Evolutionary conservation across 192 early-diverging fungal genomes (phyloP), one percentile per base, ranked within the genome.

Genomic region (Mortierella hygrophila): DNA sequence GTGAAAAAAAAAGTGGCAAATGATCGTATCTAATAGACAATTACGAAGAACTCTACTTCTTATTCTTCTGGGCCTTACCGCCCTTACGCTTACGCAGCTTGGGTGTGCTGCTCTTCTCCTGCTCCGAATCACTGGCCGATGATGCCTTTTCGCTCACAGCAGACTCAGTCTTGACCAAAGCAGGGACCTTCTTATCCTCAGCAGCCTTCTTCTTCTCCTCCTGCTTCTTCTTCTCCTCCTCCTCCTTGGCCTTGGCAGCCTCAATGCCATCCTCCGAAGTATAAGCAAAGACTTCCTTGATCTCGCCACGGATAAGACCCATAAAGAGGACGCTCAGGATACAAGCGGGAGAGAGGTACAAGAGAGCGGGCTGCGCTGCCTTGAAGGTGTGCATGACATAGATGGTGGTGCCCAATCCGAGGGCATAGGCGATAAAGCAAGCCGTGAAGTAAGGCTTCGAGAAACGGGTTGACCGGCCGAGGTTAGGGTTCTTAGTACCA

Each of bases 271-370:
- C 91, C 60, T 96, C 94, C n/a, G 90, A 88, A 23, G 88, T 86
- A 72, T 94, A 96, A 6, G 79, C 89, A 75, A 96, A 93, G 23
- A 96, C 83, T 15, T 90, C 90, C 47, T 88, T 90, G 46, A 96
- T 54, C 89, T 96, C 94, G 76, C 95, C 95, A 54, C 95, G 94
- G 29, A 83, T 78, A 38, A 89, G 70, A 11, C 92, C 96, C 18
- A 91, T 93, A 7, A 93, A 37, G 35, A 98, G 79, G 6, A 94
- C 93, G 8, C 97, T 97, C 9, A 98, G 74, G 72, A 97, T 99
- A 81, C 98, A 99, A 3, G 98, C 98, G 0, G 98, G 98, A 3
- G 98, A 99, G 60, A 99, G 93, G 79, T 99, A 99, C 65, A 99
- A 90, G 13, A 99, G 90, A 9, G 98, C 98, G 6, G 98, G 98